Percentiles rank a stretch among this genome's conserved stretches.
Conservation (phyloP, 495 filamentous ascomycete genomes). For the Wilcoxina mikolae region DNA sequence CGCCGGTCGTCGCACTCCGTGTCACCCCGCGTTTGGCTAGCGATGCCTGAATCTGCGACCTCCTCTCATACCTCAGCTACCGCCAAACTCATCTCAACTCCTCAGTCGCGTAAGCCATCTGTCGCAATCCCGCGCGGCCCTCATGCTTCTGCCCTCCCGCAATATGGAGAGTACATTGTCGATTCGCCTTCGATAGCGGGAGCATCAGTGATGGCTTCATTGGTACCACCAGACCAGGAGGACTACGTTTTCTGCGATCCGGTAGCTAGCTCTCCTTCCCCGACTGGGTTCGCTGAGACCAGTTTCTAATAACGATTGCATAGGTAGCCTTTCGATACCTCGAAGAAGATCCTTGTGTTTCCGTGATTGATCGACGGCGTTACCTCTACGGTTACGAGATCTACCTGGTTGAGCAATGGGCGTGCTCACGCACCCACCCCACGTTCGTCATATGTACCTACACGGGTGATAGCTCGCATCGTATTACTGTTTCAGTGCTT, state of each 20-base stretch:
- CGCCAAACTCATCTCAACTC: not conserved
- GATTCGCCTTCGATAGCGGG: not conserved
- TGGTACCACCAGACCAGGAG: not conserved
- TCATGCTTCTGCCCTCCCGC: not conserved
- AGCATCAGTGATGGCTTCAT: not conserved
- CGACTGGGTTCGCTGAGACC: not conserved
- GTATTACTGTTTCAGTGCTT: slow-evolving; percentile 62
- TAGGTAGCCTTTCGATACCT: slow-evolving; percentile 44
- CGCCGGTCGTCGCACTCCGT: not conserved
- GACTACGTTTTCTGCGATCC: slow-evolving; percentile 27
- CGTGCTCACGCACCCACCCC: slow-evolving; percentile 75
- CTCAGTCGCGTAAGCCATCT: not conserved
- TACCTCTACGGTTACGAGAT: slow-evolving; percentile 73
- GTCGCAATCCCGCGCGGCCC: not conserved
- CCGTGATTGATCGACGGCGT: slow-evolving; percentile 53
- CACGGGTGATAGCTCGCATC: slow-evolving; percentile 71
- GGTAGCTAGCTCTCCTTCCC: slow-evolving; percentile 13
- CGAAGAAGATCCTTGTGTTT: slow-evolving; percentile 68
- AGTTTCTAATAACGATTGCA: slow-evolving; percentile 1
- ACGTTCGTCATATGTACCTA: slow-evolving; percentile 89
- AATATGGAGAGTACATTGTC: slow-evolving; percentile 1
- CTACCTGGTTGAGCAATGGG: slow-evolving; percentile 97
- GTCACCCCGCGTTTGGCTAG: not conserved
- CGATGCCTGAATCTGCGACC: slow-evolving; percentile 1
- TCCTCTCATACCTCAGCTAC: not conserved